These are phyloP conservation scores for Passalora sequoiae DNA, from an alignment of 2,329 filamentous ascomycete genomes.

Conservation along the genomic window DNA sequence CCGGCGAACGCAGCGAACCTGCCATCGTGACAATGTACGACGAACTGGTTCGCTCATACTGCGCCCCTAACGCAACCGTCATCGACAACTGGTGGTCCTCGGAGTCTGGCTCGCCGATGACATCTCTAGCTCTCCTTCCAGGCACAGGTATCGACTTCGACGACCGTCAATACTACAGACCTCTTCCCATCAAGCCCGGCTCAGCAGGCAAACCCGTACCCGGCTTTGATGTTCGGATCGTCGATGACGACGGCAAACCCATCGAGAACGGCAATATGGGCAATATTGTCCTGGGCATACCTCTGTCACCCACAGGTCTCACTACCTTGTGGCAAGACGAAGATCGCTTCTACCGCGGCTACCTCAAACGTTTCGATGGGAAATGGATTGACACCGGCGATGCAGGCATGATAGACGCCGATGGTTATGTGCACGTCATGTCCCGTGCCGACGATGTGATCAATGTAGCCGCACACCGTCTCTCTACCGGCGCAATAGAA, in stretches of 20 bases:
- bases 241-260: conserved; percentile 73
- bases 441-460: conserved; percentile 75
- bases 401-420: conserved; percentile 75
- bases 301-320: conserved; percentile 79
- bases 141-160: conserved; percentile 53
- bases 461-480: conserved; percentile 88
- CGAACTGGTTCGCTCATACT: conserved; percentile 62
- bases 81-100: conserved; percentile 73
- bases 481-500: conserved; percentile 85
- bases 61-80: conserved; percentile 57
- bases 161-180: conserved; percentile 40
- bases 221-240: conserved; percentile 79
- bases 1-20: conserved; percentile 84
- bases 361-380: conserved; percentile 74
- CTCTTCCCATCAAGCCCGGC: conserved; percentile 68
- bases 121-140: conserved; percentile 60
- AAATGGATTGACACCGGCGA: conserved; percentile 90
- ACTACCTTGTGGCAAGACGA: conserved; percentile 82
- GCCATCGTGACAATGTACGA: conserved; percentile 79
- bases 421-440: conserved; percentile 59
- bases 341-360: conserved; percentile 77
- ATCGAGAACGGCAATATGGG: conserved; percentile 72
- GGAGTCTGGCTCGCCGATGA: conserved; percentile 64
- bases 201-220: conserved; percentile 89
- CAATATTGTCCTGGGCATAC: conserved; percentile 80